These are phyloP conservation scores for Fusarium avenaceum DNA, from an alignment of 2,329 filamentous ascomycete genomes.

Conservation along the genomic window DNA sequence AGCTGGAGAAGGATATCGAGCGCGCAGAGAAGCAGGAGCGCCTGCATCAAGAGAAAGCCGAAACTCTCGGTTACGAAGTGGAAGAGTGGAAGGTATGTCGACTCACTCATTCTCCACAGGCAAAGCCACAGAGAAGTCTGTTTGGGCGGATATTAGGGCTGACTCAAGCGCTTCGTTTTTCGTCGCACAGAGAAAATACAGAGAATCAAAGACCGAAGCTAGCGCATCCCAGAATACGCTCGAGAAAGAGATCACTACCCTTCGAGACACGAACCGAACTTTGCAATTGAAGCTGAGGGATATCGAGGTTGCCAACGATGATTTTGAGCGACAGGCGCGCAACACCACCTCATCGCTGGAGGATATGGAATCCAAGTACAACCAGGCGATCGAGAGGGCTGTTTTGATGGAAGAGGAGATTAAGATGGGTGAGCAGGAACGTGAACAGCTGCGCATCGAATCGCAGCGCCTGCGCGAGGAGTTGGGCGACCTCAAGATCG, in stretches of 20 bases:
- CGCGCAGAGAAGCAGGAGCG: slow-evolving; percentile 94
- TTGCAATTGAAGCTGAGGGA: slow-evolving; percentile 88
- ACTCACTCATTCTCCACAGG: slow-evolving; percentile 8
- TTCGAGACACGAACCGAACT: slow-evolving; percentile 86
- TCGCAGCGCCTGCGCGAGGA: slow-evolving; percentile 91
- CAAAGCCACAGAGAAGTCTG: background rate
- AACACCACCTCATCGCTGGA: slow-evolving; percentile 96
- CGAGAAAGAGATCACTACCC: slow-evolving; percentile 94
- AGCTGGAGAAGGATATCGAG: slow-evolving; percentile 96
- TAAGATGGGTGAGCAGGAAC: slow-evolving; percentile 89
- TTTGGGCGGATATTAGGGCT: slow-evolving; percentile 15
- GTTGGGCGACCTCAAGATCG: slow-evolving; percentile 91
- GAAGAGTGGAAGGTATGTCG: slow-evolving; percentile 95
- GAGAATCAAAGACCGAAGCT: slow-evolving; percentile 90
- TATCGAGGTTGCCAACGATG: slow-evolving; percentile 97
- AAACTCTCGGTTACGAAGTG: slow-evolving; percentile 86
- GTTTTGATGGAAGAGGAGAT: slow-evolving; percentile 98
- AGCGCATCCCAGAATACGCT: slow-evolving; percentile 85
- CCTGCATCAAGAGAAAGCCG: slow-evolving; percentile 86
- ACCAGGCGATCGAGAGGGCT: slow-evolving; percentile 88
- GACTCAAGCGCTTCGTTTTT: slow-evolving; percentile 29
- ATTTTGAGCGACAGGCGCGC: slow-evolving; percentile 95
- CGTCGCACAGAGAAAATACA: slow-evolving; percentile 84
- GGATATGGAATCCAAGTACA: slow-evolving; percentile 97
- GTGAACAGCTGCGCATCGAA: slow-evolving; percentile 90